Base-by-base conservation (phyloP, 23 red algal species). In the Gracilaria caudata region DNA sequence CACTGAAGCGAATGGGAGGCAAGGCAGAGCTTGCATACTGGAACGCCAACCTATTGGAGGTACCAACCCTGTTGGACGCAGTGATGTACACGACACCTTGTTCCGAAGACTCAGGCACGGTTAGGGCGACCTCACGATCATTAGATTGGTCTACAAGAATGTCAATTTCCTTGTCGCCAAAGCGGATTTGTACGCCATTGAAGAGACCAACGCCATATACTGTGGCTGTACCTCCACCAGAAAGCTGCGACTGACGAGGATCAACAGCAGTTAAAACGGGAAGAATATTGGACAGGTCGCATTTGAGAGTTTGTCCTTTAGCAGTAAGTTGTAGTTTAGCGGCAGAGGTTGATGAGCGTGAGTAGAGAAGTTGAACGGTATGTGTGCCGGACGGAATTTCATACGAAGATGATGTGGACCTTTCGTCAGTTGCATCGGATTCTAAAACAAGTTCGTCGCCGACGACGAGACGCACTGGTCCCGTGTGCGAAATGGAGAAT, bases 181-280 rank as follows among this genome's bases (percentile, higher is more conserved):
- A 91, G 4, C 45, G 77, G 49, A 91, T 45, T 21, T 72, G 38
- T 2, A 91, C 63, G 29, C 59, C 53, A 82, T 91, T 91, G 37
- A 81, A 72, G 20, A 91, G 65, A 20, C 87, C 87, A 7, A 91
- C 72, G n/a, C 87, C 87, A 20, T 41, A 41, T 24, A 91, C 64
- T 28, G 64, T 91, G 0, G 87, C 87, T 26, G 32, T 26, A n/a
- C 87, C 87, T 38, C 87, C 87, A 4, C 54, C 87, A 26, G 60
- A 56, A 25, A 71, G 75, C 60, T 59, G 78, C 7, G 87, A 91
- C 17, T 19, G 12, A 16, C 44, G 43, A 30, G 87, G 87, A 17
- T 81, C 76, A 45, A 91, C 45, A 8, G 20, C 16, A 33, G 53
- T 54, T 37, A 91, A 45, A 47, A 91, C 87, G 34, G 87, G 87